Evolutionary conservation across 108 stramenopile genomes (phyloP), one percentile per base, ranked within the genome.

Genomic region (Skeletonema tropicum): DNA sequence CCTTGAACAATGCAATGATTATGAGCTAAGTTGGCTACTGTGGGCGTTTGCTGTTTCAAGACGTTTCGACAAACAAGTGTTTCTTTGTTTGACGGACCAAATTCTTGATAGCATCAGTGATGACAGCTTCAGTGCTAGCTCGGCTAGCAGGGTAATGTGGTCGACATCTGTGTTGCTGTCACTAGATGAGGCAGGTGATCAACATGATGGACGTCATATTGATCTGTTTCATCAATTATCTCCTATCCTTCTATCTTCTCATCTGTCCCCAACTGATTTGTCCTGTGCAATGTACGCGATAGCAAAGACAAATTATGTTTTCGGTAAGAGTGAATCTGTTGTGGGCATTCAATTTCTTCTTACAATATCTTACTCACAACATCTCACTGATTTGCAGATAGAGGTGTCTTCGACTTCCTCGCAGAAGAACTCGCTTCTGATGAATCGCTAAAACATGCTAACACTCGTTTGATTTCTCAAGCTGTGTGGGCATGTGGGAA

Each of bases 401-500:
- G 75, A 77, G 88, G 89, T 5, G 71, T 90, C 19, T 91, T 91
- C 78, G 90, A 93, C 70, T 88, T 88, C 67, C 66, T 93, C 11
- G 73, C 79, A 19, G 35, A 76, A 52, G 52, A 65, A 13, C 55
- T 89, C 57, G 79, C 83, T 5, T 64, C 70, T 3, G 76, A 82
- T 55, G 31, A 41, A 59, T 75, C 70, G 52, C 38, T 82, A 25
- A 77, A 84, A 26, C 17, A 32, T 6, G 77, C 83, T 26, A 81
- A 80, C 10, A 68, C 75, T 9, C 71, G 83, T 30, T 81, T 86
- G 45, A 36, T 91, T 23, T 73, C 89, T 3, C 87, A 89, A 45
- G 83, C 86, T 19, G 63, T 91, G 2, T 93, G 90, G 92, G 84
- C 88, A 3, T 93, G 90, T 70, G 90, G 79, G 2, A 93, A 90